Percentiles rank a stretch among this genome's conserved stretches.
These are phyloP conservation scores for Tylopilus felleus DNA, from an alignment of 768 basidiomycete genomes.

Conservation along the genomic window DNA sequence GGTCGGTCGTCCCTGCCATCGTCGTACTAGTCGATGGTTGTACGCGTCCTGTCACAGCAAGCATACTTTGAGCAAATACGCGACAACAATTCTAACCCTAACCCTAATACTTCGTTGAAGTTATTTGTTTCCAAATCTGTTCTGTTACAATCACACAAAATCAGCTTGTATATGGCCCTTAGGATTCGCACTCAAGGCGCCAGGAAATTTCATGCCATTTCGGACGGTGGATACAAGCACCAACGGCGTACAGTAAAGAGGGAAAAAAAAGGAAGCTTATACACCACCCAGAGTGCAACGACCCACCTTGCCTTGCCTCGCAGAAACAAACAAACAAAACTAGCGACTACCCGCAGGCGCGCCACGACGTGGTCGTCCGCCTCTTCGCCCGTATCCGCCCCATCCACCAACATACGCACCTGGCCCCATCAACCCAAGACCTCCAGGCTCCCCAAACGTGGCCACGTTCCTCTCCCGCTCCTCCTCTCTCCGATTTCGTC, in stretches of 20 bases:
- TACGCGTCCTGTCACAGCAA: too few species aligned
- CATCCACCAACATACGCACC: conserved; percentile 78
- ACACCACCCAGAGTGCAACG: neutral
- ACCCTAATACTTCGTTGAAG: too few species aligned
- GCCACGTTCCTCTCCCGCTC: conserved; percentile 82
- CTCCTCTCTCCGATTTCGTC: conserved; percentile 73
- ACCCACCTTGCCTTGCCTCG: neutral
- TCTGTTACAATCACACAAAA: too few species aligned
- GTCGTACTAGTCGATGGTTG: too few species aligned
- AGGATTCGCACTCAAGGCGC: too few species aligned
- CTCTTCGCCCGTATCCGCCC: conserved; percentile 62
- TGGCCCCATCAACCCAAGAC: conserved; percentile 72
- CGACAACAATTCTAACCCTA: neutral
- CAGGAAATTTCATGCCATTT: neutral
- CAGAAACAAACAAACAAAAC: neutral
- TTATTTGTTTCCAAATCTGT: too few species aligned
- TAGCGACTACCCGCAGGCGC: conserved; percentile 23
- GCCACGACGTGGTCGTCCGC: conserved; percentile 40
- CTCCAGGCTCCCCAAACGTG: conserved; percentile 85
- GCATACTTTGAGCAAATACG: neutral
- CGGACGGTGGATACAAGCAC: conserved; percentile 12
- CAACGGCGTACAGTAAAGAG: conserved; percentile 10
- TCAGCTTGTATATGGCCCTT: too few species aligned
- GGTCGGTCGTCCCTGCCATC: conserved; percentile 46
- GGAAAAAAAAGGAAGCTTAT: neutral